These are phyloP conservation scores for Chalara sp. DNA, from an alignment of 2,329 filamentous ascomycete species.

Conservation along the genomic window DNA sequence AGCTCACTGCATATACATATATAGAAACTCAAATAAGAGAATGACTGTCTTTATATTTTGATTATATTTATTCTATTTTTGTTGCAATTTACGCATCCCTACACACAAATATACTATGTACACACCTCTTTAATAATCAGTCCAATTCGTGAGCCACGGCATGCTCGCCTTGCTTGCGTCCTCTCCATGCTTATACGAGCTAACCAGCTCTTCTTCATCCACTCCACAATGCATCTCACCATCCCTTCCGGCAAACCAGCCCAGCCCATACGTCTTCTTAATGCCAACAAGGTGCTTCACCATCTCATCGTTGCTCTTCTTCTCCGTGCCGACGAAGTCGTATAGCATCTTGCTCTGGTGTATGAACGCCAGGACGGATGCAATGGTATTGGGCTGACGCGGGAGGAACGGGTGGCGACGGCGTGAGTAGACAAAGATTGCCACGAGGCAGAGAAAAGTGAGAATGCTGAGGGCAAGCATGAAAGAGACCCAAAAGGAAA, in stretches of 20 bases:
- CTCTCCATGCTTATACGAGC: constrained; percentile 52
- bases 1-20: no score
- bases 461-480: constrained; percentile 56
- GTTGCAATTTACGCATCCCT: no score
- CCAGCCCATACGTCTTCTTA: constrained; percentile 66
- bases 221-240: constrained; percentile 69
- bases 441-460: constrained; percentile 47
- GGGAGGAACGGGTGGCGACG: constrained; percentile 67
- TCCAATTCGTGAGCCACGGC: constrained; percentile 24
- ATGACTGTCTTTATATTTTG: no score
- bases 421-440: constrained; percentile 51
- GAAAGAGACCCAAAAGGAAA: constrained; percentile 62
- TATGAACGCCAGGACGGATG: constrained; percentile 68
- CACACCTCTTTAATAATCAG: constrained; percentile 17
- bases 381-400: constrained; percentile 72
- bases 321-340: constrained; percentile 64
- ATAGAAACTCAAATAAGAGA: no score
- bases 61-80: no score
- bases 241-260: constrained; percentile 71
- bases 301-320: constrained; percentile 50
- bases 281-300: constrained; percentile 48
- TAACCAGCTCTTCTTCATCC: constrained; percentile 66
- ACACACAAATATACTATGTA: background rate
- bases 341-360: constrained; percentile 76
- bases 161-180: constrained; percentile 23